Evolutionary conservation across 768 basidiomycete genomes (phyloP).

Genomic region (Daedalea quercina): DNA sequence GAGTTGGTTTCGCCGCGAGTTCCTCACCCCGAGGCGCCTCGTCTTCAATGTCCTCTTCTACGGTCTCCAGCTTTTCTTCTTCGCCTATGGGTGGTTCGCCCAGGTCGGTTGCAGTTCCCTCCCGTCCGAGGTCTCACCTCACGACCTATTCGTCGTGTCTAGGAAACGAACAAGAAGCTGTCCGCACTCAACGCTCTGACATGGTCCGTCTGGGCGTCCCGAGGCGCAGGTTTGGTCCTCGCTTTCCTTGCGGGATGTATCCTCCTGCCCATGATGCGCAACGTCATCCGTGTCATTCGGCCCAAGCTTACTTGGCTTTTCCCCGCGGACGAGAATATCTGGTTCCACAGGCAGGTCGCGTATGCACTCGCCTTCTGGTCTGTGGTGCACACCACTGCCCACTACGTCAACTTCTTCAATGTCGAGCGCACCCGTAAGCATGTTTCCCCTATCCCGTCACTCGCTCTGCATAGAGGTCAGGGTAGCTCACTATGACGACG

Average conservation of each 20-base stretch:
- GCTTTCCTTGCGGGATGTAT: constrained; percentile 85
- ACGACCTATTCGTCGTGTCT: constrained; percentile 1
- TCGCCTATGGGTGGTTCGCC: constrained; percentile 84
- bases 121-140: not conserved
- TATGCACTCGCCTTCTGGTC: constrained; percentile 93
- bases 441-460: not conserved
- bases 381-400: constrained; percentile 89
- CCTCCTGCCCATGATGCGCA: constrained; percentile 84
- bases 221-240: constrained; percentile 87
- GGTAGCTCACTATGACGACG: too few relatives aligned
- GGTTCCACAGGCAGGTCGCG: constrained; percentile 93
- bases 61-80: constrained; percentile 64
- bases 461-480: not conserved
- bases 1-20: constrained; percentile 69
- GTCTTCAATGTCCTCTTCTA: constrained; percentile 77
- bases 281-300: constrained; percentile 77
- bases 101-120: constrained; percentile 42
- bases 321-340: constrained; percentile 92
- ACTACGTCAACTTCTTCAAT: constrained; percentile 91
- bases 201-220: constrained; percentile 86
- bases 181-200: constrained; percentile 71
- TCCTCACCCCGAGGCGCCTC: constrained; percentile 56
- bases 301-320: constrained; percentile 77
- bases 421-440: constrained; percentile 78
- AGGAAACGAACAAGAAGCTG: constrained; percentile 58